Evolutionary conservation across 768 basidiomycete genomes (phyloP).

Genomic region (Rhizopogon vesiculosus): DNA sequence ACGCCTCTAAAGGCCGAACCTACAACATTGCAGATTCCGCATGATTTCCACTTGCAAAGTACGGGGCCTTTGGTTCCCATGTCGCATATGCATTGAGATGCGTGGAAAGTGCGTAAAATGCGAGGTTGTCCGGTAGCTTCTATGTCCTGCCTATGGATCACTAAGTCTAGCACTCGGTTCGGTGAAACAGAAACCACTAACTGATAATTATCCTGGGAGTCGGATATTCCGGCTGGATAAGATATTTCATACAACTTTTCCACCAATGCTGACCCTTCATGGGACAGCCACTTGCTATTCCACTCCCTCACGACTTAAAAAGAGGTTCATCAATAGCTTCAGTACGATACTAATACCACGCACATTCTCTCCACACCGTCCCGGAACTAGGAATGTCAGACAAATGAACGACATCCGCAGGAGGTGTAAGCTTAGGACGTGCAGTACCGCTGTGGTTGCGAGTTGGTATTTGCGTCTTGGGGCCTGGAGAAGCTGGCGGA

Average conservation of each 20-base stretch:
- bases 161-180: conserved; percentile 2
- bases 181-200: conserved; percentile 17
- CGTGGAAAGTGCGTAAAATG: conserved; percentile 57
- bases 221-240: conserved; percentile 21
- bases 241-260: conserved; percentile 55
- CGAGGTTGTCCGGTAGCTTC: conserved; percentile 30
- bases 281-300: background rate
- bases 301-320: background rate
- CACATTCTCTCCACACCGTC: conserved; percentile 49
- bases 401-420: conserved; percentile 36
- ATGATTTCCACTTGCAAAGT: conserved; percentile 56
- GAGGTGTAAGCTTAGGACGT: background rate
- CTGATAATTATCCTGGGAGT: conserved; percentile 46
- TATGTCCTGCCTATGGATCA: conserved; percentile 24
- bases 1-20: conserved; percentile 54
- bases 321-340: conserved; percentile 10
- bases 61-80: conserved; percentile 48
- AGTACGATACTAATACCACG: conserved; percentile 20
- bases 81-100: conserved; percentile 66
- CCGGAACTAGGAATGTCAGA: conserved; percentile 44
- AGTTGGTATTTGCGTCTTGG: background rate
- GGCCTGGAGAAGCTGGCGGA: background rate
- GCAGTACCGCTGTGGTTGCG: background rate
- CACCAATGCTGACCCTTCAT: conserved; percentile 27
- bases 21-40: conserved; percentile 58